These are phyloP conservation scores for Ramaria rubella DNA, from an alignment of 768 basidiomycete genomes.

Conservation along the genomic window DNA sequence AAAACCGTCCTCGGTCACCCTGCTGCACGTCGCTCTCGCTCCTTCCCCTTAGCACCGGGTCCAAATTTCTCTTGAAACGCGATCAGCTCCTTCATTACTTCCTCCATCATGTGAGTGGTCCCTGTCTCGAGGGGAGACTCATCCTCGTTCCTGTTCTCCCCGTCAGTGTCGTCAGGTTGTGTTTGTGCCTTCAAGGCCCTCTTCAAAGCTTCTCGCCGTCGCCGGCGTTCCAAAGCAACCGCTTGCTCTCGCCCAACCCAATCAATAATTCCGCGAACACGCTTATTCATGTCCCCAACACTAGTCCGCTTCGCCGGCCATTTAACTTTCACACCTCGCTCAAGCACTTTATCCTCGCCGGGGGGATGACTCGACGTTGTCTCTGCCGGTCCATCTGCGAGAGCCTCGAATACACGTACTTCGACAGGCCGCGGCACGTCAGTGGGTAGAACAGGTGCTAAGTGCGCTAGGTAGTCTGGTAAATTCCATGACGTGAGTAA, in stretches of 20 bases:
- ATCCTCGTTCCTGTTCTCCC: neutral
- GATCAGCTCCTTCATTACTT: constrained; percentile 84
- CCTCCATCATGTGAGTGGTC: constrained; percentile 60
- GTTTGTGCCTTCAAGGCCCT: constrained; percentile 34
- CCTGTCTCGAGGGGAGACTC: constrained; percentile 11
- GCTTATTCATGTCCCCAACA: constrained; percentile 96
- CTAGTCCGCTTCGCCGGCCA: constrained; percentile 95
- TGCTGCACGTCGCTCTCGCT: neutral
- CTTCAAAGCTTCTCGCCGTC: constrained; percentile 62
- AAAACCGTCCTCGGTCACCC: neutral
- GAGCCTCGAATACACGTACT: constrained; percentile 37
- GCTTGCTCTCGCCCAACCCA: constrained; percentile 92
- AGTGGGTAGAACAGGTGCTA: constrained; percentile 76
- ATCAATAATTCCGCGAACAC: constrained; percentile 82
- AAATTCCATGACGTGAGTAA: constrained; percentile 83
- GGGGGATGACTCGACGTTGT: neutral
- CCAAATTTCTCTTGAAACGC: constrained; percentile 84
- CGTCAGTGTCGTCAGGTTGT: neutral
- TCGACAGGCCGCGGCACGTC: constrained; percentile 68
- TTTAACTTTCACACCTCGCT: constrained; percentile 80
- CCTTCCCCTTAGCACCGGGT: constrained; percentile 29
- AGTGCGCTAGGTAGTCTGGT: constrained; percentile 88
- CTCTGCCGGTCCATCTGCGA: constrained; percentile 21
- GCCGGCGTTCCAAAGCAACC: constrained; percentile 60
- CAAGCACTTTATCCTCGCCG: constrained; percentile 39